phyloP scores from a whole-genome alignment of 108 stramenopile species.

The Conticribra guillardii region DNA sequence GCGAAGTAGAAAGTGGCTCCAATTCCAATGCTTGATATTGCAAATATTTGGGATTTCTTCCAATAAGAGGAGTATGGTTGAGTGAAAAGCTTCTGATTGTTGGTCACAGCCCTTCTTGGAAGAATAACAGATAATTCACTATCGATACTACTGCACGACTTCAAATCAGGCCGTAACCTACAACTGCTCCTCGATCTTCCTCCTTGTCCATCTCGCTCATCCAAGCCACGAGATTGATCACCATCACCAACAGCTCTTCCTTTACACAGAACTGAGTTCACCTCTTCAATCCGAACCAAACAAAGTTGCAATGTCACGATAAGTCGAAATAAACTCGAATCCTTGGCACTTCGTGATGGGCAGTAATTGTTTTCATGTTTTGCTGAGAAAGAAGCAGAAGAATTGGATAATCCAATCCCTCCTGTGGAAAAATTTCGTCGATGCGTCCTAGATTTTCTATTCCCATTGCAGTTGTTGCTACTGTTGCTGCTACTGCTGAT shows the following conservation, averaged over 20 bases:
- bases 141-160: not conserved
- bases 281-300: slow-evolving; percentile 76
- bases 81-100: no score
- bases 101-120: no score
- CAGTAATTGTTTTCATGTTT: not conserved
- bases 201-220: no score
- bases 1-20: slow-evolving; percentile 12
- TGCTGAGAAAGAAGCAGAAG: not conserved
- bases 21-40: slow-evolving; percentile 11
- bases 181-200: no score
- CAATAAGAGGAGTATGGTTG: not conserved
- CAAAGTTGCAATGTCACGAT: slow-evolving; percentile 76
- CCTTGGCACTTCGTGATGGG: slow-evolving; percentile 51
- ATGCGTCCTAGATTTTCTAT: slow-evolving; percentile 1
- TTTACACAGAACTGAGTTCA: slow-evolving; percentile 54
- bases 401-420: not conserved
- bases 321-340: slow-evolving; percentile 75
- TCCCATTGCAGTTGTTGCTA: no score
- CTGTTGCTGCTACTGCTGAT: not conserved
- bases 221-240: no score
- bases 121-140: slow-evolving; percentile 15
- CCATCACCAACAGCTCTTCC: slow-evolving; percentile 6
- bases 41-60: slow-evolving; percentile 6
- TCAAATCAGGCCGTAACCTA: not conserved
- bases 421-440: slow-evolving; percentile 29